phyloP scores from a whole-genome alignment of 2,329 filamentous ascomycete genomes.

The Lizonia empirigonia region DNA sequence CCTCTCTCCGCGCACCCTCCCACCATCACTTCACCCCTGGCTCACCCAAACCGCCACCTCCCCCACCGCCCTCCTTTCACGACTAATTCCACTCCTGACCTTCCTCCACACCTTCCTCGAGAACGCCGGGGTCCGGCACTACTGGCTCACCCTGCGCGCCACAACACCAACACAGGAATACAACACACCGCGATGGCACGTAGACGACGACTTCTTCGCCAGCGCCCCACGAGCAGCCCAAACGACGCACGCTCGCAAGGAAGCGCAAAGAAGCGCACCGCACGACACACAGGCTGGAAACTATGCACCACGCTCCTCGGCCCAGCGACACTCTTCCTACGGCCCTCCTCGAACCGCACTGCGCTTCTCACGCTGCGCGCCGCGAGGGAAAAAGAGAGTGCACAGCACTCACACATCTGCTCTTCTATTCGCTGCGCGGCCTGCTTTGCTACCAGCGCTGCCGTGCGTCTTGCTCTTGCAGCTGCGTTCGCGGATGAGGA shows the following conservation, averaged over 20 bases:
- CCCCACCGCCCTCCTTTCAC: slow-evolving; percentile 35
- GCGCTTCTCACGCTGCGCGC: slow-evolving; percentile 45
- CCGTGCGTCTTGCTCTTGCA: slow-evolving; percentile 47
- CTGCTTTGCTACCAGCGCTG: slow-evolving; percentile 52
- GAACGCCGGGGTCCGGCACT: slow-evolving; percentile 48
- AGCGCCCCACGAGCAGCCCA: no score
- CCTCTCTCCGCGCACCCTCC: slow-evolving; percentile 22
- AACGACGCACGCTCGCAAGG: no score
- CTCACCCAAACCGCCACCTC: slow-evolving; percentile 41
- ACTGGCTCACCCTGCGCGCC: slow-evolving; percentile 58
- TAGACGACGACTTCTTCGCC: slow-evolving; percentile 57
- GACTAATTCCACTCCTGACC: slow-evolving; percentile 50
- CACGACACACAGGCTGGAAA: slow-evolving; percentile 53
- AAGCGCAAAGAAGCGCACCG: no score
- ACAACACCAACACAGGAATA: slow-evolving; percentile 53
- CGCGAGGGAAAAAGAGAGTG: slow-evolving; percentile 31
- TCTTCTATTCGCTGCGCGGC: slow-evolving; percentile 52
- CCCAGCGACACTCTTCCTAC: slow-evolving; percentile 52
- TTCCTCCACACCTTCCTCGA: slow-evolving; percentile 50
- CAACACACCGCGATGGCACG: slow-evolving; percentile 56
- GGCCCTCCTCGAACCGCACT: slow-evolving; percentile 18
- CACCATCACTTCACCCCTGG: slow-evolving; percentile 47
- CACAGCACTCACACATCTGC: slow-evolving; percentile 47
- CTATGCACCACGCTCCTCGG: slow-evolving; percentile 56
- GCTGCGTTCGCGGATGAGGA: slow-evolving; percentile 24